Percentiles rank a stretch among this genome's conserved stretches.
phyloP scores from a whole-genome alignment of 108 stramenopile genomes.

The Nitzschia sp. region DNA sequence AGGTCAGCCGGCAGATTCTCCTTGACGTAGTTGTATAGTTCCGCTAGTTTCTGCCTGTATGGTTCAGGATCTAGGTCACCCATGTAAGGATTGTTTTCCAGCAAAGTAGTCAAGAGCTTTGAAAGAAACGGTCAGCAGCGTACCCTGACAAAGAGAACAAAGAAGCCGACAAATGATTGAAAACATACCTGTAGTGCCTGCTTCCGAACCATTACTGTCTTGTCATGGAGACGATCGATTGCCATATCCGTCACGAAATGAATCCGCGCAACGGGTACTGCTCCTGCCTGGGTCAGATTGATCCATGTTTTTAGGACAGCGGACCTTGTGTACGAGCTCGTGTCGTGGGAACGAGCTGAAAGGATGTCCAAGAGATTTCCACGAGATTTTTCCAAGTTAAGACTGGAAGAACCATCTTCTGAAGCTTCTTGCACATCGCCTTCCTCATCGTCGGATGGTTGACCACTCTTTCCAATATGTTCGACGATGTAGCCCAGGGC shows the following conservation, averaged over 20 bases:
- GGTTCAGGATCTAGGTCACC: constrained; percentile 85
- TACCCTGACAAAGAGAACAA: too few species aligned
- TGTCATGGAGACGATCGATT: constrained; percentile 89
- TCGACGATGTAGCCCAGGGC: constrained; percentile 71
- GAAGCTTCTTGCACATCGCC: constrained; percentile 20
- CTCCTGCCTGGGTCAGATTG: constrained; percentile 56
- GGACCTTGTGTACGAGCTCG: constrained; percentile 79
- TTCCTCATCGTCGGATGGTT: constrained; percentile 7
- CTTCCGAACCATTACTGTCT: constrained; percentile 92
- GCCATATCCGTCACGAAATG: constrained; percentile 81
- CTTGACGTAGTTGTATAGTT: constrained; percentile 65
- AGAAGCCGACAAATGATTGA: too few species aligned
- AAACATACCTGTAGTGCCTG: constrained; percentile 84
- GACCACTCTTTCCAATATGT: constrained; percentile 31
- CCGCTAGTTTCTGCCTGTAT: constrained; percentile 70
- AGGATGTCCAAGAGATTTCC: constrained; percentile 84
- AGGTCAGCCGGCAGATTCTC: constrained; percentile 66
- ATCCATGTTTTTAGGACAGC: constrained; percentile 87
- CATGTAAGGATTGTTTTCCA: constrained; percentile 96
- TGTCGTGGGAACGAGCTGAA: constrained; percentile 70
- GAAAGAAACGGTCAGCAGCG: too few species aligned
- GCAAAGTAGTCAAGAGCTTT: constrained; percentile 72
- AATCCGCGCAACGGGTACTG: constrained; percentile 73
- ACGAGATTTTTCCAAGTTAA: constrained; percentile 49
- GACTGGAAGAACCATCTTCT: neutral